Conservation (phyloP, 768 basidiomycete species). For the Termitomyces sp. region DNA sequence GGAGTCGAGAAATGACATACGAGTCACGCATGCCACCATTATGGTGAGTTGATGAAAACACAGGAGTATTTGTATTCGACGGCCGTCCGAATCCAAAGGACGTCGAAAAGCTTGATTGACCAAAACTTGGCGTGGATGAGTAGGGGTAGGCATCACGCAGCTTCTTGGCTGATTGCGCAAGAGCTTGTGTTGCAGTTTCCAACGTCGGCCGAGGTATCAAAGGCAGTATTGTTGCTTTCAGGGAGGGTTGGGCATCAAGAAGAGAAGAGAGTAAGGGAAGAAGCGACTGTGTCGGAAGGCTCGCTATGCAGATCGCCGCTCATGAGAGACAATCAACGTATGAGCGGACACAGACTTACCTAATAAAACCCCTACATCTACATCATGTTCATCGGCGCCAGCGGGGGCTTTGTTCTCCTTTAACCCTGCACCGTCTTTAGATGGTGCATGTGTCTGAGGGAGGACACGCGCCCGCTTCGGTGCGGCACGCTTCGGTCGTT, state of each 20-base stretch:
- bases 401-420: constrained; percentile 48
- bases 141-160: constrained; percentile 84
- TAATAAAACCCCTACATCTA: constrained; percentile 77
- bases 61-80: constrained; percentile 16
- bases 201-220: constrained; percentile 85
- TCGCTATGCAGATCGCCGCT: constrained; percentile 47
- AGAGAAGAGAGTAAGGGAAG: constrained; percentile 71
- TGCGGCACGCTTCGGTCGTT: constrained; percentile 65
- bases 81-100: constrained; percentile 32
- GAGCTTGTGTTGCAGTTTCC: constrained; percentile 66
- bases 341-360: constrained; percentile 43
- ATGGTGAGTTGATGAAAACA: constrained; percentile 19
- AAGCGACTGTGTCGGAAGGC: constrained; percentile 72
- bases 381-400: constrained; percentile 49
- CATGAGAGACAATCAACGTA: constrained; percentile 2
- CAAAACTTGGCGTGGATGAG: constrained; percentile 45
- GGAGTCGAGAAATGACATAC: constrained; percentile 72
- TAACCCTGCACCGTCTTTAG: constrained; percentile 36
- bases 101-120: constrained; percentile 20
- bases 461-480: constrained; percentile 63
- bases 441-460: constrained; percentile 24
- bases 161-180: constrained; percentile 66
- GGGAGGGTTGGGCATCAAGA: constrained; percentile 60
- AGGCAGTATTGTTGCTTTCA: constrained; percentile 69
- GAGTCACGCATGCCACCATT: constrained; percentile 73